A percentile compares a stretch with the other conserved stretches of the same genome.
Evolutionary conservation across 2,329 filamentous ascomycete species (phyloP).

Genomic region (Pseudopyricularia cyperi): DNA sequence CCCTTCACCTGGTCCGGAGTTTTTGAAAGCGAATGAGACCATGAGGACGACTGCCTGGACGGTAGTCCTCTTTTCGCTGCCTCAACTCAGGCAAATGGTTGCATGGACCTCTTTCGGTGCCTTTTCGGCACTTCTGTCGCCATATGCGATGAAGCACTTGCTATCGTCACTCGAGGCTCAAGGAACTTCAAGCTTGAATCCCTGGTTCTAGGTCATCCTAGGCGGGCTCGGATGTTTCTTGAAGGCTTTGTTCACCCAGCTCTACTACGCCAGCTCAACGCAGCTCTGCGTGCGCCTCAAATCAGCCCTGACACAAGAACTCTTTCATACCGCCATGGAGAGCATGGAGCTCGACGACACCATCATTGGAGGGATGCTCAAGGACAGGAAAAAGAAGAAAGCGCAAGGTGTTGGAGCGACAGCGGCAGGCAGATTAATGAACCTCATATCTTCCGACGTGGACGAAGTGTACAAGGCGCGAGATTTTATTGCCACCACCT

Average conservation of each 20-base stretch:
- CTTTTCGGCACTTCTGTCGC: constrained; percentile 34
- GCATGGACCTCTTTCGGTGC: constrained; percentile 24
- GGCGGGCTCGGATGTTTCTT: constrained; percentile 36
- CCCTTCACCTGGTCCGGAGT: neutral
- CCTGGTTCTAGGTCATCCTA: constrained; percentile 29
- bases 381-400: constrained; percentile 9
- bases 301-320: constrained; percentile 42
- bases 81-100: constrained; percentile 30
- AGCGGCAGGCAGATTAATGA: constrained; percentile 8
- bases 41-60: constrained; percentile 29
- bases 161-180: constrained; percentile 36
- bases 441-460: constrained; percentile 43
- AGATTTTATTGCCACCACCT: constrained; percentile 32
- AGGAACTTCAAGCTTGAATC: constrained; percentile 27
- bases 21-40: neutral
- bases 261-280: constrained; percentile 44
- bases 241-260: constrained; percentile 38
- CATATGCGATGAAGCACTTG: constrained; percentile 39
- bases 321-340: constrained; percentile 40
- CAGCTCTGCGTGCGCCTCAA: constrained; percentile 43
- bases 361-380: constrained; percentile 26
- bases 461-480: constrained; percentile 38
- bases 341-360: constrained; percentile 47
- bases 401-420: constrained; percentile 9
- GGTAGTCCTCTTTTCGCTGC: constrained; percentile 25